Evolutionary conservation across 2,329 filamentous ascomycete species (phyloP), one percentile per base, ranked within the genome.

Genomic region (Aspergillus tanneri): DNA sequence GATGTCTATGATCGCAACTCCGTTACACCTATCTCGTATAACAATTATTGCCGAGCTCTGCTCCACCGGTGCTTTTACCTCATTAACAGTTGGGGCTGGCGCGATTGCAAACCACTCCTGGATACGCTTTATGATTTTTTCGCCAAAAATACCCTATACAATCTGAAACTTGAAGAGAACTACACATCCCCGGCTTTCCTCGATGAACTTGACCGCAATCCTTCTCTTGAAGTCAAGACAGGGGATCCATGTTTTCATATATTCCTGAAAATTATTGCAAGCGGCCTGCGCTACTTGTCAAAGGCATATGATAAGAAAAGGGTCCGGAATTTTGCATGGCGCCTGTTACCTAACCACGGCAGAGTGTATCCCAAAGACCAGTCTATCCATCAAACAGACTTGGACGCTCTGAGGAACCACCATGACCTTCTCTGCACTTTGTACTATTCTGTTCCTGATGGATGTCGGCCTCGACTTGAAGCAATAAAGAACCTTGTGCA

Each of bases 371-470:
- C 75, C 2, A 84, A 83, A 58, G 81, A 84, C 22, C 69, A 78
- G 49, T 65, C 72, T 4, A 61, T 84, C 11, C 71, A 71, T 23
- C 72, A 77, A 44, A 71, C 76, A 47, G 80, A 81, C 53, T 65
- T 84, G 10, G 75, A 79, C 43, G 79, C 81, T 1, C 65, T 84
- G 37, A 75, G 80, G 39, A 85, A 84, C 54, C 80, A 85, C 49
- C 80, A 83, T 53, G 80, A 84, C 57, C 69, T 85, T 12, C 71
- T 85, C 0, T 80, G 77, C 46, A 80, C 78, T 3, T 67, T 85
- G 11, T 84, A 84, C 59, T 83, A 75, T 71, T 76, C 75, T 34
- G 76, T 78, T 28, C 80, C 81, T 21, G 64, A 76, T 22, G 68
- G 71, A 2, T 77, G 72, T 57, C 72, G 81, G n/a, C 79, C 79